Base-by-base conservation (phyloP, 1,284 basidiomycete genomes). In the Xerocomus amazonicus region DNA sequence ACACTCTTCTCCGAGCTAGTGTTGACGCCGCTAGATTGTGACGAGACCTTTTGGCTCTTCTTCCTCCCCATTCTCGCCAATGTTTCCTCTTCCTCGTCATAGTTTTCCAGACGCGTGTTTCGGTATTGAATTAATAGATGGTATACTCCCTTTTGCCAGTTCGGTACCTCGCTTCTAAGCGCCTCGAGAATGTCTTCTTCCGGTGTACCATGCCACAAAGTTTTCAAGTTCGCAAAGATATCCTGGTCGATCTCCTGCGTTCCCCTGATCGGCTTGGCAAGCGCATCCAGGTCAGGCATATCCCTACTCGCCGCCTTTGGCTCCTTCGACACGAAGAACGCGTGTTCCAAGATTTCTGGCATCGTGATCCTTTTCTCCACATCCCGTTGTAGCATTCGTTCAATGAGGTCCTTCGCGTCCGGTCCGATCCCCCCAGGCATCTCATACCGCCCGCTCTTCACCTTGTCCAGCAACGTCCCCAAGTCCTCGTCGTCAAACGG, bases 141-240 rank as follows among this genome's bases (percentile, higher is more conserved):
- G 69, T 97, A 97, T 44, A 96, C 88, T 0, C 89, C 89, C 69
- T 97, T 97, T 68, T 96, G 91, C 90, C 91, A 93, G 19, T 88
- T 93, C 53, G 83, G 81, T 52, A 83, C 80, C 40, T 72, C 61
- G 58, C 73, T 80, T 39, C 79, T 74, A 43, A 97, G 73, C 45
- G 80, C 84, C 42, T 78, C 73, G 47, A 84, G 74, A 45, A 97
- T 83, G 27, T 86, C 82, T 5, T 80, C 76, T 51, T 93, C 88
- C 1, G 81, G 70, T 4, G 80, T 80, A 7, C 80, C 87, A 51
- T 87, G 83, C 93, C 95, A 99, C 26, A 99, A 77, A 6, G 92
- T 93, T 60, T 84, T 85, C 42, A 99, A 72, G 71, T 97, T 98
- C 28, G 81, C 83, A 62, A 99, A 82, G 59, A 99, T 92, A 59